Base-by-base conservation (phyloP, 208 protist genomes). In the Crithidia bombi region DNA sequence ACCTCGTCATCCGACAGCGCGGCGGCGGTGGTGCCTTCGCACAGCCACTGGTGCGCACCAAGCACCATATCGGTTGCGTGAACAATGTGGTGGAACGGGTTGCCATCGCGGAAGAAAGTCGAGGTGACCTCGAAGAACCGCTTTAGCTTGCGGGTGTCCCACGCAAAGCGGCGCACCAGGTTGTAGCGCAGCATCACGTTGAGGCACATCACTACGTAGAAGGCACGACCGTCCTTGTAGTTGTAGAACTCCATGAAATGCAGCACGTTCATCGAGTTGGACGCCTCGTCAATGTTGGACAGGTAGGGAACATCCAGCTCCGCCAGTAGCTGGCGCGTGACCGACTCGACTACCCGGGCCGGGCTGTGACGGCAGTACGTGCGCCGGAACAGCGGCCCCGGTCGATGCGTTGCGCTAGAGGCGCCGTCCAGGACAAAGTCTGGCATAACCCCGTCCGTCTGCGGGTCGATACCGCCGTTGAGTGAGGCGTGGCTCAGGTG, bases 51-150 rank as follows among this genome's bases (percentile, higher is more conserved):
- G 68, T 97, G 83, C 0, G 82, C 75, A 9, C 85, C 72, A 10
- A 93, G 52, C 26, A 93, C 49, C 21, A 95, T 79, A 68, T 95
- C 90, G 14, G 82, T 46, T 19, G 90, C 90, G 75, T 94, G 90
- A 14, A 89, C 75, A 0, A 63, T 10, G 69, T 95, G 81, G 69
- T 94, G 90, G 67, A 91, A 90, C 9, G 85, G 88, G 79, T 93
- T 95, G n/a, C 73, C 64, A 9, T 51, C 51, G 17, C 57, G 67
- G 68, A 85, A 92, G 51, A 81, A 86, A 43, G 73, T 70, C n/a
- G 82, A 39, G 17, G 77, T 71, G 1, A 69, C 66, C 25, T 65
- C 62, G 5, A 92, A 55, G 52, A 87, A 95, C 15, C 19, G 26
- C 23, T 82, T 58, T 10, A 96, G 71, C 46, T 68, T 64, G 25